These are phyloP conservation scores for Chenopodium suecicum DNA, from an alignment of 148 eudicot species.

Conservation along the genomic window DNA sequence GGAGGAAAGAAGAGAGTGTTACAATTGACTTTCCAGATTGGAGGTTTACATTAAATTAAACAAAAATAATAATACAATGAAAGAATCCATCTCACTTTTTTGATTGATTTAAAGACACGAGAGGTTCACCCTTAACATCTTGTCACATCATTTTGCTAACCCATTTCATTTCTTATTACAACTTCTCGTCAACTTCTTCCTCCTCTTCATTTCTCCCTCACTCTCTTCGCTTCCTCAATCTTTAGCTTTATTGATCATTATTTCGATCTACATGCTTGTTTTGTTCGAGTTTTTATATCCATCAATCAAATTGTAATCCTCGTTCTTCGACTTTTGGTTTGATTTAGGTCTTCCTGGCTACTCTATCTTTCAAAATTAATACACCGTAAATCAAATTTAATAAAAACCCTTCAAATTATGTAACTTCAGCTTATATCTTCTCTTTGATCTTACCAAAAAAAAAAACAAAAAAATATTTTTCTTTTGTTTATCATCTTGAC, in stretches of 20 bases:
- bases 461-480: background rate
- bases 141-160: slow-evolving; percentile 10
- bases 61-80: no score
- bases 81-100: background rate
- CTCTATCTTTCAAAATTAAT: slow-evolving; percentile 28
- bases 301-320: background rate
- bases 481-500: background rate
- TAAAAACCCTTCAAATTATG: slow-evolving; percentile 55
- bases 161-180: background rate
- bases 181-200: background rate
- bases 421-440: slow-evolving; percentile 27
- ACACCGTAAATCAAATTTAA: slow-evolving; percentile 42
- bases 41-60: background rate
- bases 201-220: background rate
- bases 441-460: slow-evolving; percentile 13
- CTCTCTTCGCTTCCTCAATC: no score
- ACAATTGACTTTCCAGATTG: slow-evolving; percentile 28
- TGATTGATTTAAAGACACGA: slow-evolving; percentile 15
- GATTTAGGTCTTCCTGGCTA: background rate
- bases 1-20: background rate
- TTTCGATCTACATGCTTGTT: background rate
- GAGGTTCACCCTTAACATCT: background rate
- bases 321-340: background rate
- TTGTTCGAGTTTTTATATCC: background rate
- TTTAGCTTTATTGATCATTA: no score